Evolutionary conservation across 1,139 yeast genomes (phyloP).

Genomic region (Kluyveromyces sp.): DNA sequence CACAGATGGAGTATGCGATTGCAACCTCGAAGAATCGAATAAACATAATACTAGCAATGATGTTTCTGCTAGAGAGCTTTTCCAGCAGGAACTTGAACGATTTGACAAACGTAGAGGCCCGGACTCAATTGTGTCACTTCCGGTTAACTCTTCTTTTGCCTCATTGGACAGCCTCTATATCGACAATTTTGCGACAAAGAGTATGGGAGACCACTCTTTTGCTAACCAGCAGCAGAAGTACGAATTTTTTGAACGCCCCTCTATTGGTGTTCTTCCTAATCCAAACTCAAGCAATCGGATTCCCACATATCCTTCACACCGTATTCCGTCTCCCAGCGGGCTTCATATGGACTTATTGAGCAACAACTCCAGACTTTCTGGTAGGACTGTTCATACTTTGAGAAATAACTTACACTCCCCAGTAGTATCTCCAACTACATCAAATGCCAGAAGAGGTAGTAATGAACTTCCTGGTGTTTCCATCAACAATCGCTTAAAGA

Average conservation of each 20-base stretch:
- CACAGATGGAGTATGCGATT: background rate
- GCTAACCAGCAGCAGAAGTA: background rate
- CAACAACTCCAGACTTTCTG: conserved; percentile 4
- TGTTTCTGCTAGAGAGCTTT: conserved; percentile 13
- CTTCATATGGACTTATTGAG: conserved; percentile 3
- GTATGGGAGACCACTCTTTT: conserved; percentile 10
- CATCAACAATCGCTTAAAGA: conserved; percentile 3
- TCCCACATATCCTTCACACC: conserved; percentile 2
- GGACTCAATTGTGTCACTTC: conserved; percentile 33
- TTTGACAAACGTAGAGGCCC: conserved; percentile 22
- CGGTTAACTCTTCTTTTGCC: conserved; percentile 69
- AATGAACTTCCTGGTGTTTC: conserved; percentile 8
- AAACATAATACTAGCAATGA: background rate
- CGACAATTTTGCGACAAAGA: conserved; percentile 38
- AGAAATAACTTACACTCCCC: conserved; percentile 5
- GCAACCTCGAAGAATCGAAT: no score
- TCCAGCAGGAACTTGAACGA: conserved; percentile 20
- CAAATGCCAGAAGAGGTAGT: conserved; percentile 5
- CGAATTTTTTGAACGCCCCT: conserved; percentile 3
- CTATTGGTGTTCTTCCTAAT: background rate
- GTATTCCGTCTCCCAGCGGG: conserved; percentile 4
- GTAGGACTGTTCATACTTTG: background rate
- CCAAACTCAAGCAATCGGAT: conserved; percentile 3
- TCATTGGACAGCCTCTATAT: conserved; percentile 68
- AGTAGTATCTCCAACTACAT: background rate